These are phyloP conservation scores for Pleurotus tuber-regium DNA, from an alignment of 768 basidiomycete species.

Conservation along the genomic window DNA sequence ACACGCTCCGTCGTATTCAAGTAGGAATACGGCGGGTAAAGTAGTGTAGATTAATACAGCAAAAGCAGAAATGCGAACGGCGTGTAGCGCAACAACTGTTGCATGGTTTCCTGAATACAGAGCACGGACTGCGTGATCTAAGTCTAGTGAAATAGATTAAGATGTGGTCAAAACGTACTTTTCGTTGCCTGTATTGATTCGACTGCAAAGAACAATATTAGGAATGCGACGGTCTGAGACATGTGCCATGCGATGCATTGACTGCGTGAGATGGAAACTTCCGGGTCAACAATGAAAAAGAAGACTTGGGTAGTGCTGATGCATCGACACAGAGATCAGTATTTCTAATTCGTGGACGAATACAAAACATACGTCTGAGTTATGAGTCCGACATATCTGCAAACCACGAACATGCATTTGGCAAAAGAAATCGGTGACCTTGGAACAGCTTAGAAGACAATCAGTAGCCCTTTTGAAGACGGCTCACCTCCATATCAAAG, in stretches of 20 bases:
- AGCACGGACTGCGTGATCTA: background rate
- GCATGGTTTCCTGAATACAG: background rate
- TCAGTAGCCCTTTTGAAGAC: background rate
- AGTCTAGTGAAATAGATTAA: no score
- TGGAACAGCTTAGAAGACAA: background rate
- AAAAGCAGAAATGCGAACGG: background rate
- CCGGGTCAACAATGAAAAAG: background rate
- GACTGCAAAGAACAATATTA: background rate
- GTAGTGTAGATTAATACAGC: background rate
- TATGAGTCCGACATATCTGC: background rate
- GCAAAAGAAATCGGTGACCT: background rate
- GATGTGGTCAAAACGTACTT: background rate
- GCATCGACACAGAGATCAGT: background rate
- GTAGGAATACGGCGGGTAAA: background rate
- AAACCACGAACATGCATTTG: background rate
- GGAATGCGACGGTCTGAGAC: background rate
- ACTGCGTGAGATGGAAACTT: background rate
- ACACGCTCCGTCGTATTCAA: background rate
- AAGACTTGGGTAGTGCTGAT: background rate
- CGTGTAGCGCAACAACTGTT: background rate
- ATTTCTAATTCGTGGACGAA: background rate
- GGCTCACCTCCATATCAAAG: background rate
- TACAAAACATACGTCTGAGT: background rate
- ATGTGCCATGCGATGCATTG: slow-evolving; percentile 1
- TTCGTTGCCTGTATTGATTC: background rate